phyloP scores from a whole-genome alignment of 2,329 filamentous ascomycete species.

The Aspergillus floridensis region DNA sequence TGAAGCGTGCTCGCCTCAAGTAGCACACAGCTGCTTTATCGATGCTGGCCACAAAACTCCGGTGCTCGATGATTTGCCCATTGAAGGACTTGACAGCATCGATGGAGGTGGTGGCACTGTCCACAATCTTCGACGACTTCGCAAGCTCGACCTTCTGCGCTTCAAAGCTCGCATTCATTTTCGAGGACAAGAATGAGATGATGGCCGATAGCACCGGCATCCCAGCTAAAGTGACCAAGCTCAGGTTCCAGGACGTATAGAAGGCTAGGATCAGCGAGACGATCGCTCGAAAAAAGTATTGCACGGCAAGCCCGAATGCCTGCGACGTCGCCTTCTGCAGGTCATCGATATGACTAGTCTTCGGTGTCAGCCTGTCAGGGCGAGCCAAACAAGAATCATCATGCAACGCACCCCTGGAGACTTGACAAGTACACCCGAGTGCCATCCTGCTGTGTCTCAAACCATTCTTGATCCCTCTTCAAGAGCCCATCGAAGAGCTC shows the following conservation, averaged over 20 bases:
- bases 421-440: slow-evolving; percentile 68
- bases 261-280: slow-evolving; percentile 70
- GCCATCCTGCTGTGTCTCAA: slow-evolving; percentile 70
- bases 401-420: slow-evolving; percentile 66
- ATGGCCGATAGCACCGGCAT: slow-evolving; percentile 65
- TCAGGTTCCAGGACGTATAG: slow-evolving; percentile 78
- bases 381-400: background rate
- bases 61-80: slow-evolving; percentile 66
- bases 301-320: slow-evolving; percentile 68
- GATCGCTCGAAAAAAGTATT: slow-evolving; percentile 62
- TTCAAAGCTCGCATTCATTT: slow-evolving; percentile 64
- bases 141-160: slow-evolving; percentile 67
- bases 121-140: slow-evolving; percentile 68
- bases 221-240: slow-evolving; percentile 71
- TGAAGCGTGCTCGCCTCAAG: slow-evolving; percentile 64
- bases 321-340: slow-evolving; percentile 78
- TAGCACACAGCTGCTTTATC: slow-evolving; percentile 62
- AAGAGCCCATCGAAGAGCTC: slow-evolving; percentile 67
- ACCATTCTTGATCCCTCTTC: slow-evolving; percentile 77
- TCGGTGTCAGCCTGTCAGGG: background rate
- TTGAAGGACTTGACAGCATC: slow-evolving; percentile 87
- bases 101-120: slow-evolving; percentile 69
- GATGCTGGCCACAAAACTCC: slow-evolving; percentile 61
- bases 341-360: slow-evolving; percentile 72
- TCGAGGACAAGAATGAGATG: slow-evolving; percentile 59